Evolutionary conservation across 352 stramenopile genomes (phyloP).

Genomic region (Phytophthora pinifolia): DNA sequence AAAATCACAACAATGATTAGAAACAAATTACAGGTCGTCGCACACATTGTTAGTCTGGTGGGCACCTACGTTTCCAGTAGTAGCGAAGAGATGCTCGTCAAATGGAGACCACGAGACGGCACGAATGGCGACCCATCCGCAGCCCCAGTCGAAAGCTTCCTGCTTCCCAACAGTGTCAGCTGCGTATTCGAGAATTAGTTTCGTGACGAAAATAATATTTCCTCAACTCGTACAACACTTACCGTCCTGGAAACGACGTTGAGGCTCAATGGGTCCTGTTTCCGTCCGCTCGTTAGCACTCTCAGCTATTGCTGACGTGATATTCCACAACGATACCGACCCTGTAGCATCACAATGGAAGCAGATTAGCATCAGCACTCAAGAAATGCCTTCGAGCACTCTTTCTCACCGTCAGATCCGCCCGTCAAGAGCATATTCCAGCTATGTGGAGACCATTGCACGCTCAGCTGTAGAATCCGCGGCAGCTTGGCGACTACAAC

Average conservation of each 20-base stretch:
- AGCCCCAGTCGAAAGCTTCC: constrained; percentile 81
- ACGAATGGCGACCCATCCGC: constrained; percentile 80
- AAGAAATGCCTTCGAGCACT: neutral
- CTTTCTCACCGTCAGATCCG: constrained; percentile 61
- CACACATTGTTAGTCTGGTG: neutral
- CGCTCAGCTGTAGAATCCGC: constrained; percentile 57
- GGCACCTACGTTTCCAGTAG: constrained; percentile 78
- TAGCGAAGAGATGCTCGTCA: constrained; percentile 82
- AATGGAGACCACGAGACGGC: constrained; percentile 81
- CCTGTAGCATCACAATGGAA: constrained; percentile 30
- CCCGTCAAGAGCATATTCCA: constrained; percentile 80
- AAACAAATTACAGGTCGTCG: too few species aligned
- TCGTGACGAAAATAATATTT: neutral
- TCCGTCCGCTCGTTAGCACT: constrained; percentile 5
- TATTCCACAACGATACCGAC: constrained; percentile 78
- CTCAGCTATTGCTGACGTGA: constrained; percentile 35
- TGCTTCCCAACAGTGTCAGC: constrained; percentile 83
- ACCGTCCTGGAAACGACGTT: constrained; percentile 84
- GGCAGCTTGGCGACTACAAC: constrained; percentile 47
- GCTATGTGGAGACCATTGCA: constrained; percentile 74
- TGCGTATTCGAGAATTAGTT: constrained; percentile 14
- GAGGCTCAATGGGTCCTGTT: constrained; percentile 51
- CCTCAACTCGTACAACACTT: constrained; percentile 1
- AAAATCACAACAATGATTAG: neutral
- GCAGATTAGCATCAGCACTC: neutral